Evolutionary conservation across 345 rosid genomes (phyloP).

Genomic region (Erodium maritimum): DNA sequence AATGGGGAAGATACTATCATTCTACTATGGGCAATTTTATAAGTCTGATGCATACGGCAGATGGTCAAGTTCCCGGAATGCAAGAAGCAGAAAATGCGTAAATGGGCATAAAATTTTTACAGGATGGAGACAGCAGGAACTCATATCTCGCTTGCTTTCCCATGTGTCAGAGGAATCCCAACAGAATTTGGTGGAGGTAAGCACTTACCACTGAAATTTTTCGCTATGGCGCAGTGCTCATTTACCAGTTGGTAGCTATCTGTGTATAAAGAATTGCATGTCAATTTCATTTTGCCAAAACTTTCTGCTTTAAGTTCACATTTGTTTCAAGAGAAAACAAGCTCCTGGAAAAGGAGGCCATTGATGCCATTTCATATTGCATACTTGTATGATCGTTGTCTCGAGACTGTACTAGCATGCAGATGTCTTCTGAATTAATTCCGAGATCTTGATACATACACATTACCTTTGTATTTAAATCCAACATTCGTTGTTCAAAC

Average conservation of each 20-base stretch:
- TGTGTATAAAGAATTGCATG: background rate
- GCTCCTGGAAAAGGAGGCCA: background rate
- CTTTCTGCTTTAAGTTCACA: background rate
- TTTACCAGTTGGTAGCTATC: background rate
- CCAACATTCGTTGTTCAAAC: no score
- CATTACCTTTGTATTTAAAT: no score
- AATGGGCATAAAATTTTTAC: conserved; percentile 47
- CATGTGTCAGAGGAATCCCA: conserved; percentile 29
- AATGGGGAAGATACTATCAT: conserved; percentile 40
- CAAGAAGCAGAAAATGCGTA: conserved; percentile 30
- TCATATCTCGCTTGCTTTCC: conserved; percentile 48
- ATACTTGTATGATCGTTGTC: background rate
- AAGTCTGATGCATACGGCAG: conserved; percentile 32
- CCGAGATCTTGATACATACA: no score
- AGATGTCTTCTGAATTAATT: no score
- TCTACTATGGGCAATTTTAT: conserved; percentile 53
- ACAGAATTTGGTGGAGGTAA: conserved; percentile 31
- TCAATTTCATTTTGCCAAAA: background rate
- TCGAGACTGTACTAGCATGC: no score
- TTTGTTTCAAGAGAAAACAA: background rate
- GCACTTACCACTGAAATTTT: background rate
- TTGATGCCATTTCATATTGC: background rate
- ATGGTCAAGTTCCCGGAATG: conserved; percentile 48
- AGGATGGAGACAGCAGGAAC: conserved; percentile 64
- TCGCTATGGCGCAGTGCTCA: background rate